A percentile compares a stretch with the other conserved stretches of the same genome.
Evolutionary conservation across 2,329 filamentous ascomycete genomes (phyloP).

Genomic region (Colletotrichum orbiculare): DNA sequence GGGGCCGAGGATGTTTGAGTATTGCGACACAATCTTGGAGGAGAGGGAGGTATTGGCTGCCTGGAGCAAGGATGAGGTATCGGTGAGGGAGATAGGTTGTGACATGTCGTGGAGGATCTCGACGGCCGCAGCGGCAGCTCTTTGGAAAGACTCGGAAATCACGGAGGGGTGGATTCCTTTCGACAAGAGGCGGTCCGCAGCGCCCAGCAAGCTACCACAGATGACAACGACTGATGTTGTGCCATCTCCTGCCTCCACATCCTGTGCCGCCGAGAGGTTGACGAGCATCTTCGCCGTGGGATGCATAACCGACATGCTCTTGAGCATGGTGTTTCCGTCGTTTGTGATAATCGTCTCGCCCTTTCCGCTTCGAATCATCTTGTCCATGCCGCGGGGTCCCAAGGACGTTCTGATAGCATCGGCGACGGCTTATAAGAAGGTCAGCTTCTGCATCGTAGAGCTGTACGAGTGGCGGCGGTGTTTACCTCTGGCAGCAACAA

Average conservation of each 20-base stretch:
- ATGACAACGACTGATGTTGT: slow-evolving; percentile 99
- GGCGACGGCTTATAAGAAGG: slow-evolving; percentile 76
- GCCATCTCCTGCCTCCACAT: slow-evolving; percentile 97
- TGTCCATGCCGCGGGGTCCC: slow-evolving; percentile 97
- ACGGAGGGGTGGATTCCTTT: slow-evolving; percentile 98
- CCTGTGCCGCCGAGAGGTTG: slow-evolving; percentile 94
- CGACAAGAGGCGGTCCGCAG: slow-evolving; percentile 87
- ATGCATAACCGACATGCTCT: slow-evolving; percentile 99
- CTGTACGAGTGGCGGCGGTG: slow-evolving; percentile 1
- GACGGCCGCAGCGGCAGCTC: slow-evolving; percentile 90
- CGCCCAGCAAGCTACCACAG: slow-evolving; percentile 92
- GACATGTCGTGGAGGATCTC: slow-evolving; percentile 95
- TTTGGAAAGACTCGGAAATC: slow-evolving; percentile 97
- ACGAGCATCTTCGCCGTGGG: slow-evolving; percentile 99
- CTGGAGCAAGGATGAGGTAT: slow-evolving; percentile 91
- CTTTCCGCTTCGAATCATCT: slow-evolving; percentile 98
- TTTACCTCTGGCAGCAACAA: slow-evolving; percentile 93
- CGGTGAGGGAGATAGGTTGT: slow-evolving; percentile 87
- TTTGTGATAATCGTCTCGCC: slow-evolving; percentile 99
- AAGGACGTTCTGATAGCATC: slow-evolving; percentile 98
- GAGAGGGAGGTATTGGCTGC: slow-evolving; percentile 96
- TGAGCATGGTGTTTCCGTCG: slow-evolving; percentile 99
- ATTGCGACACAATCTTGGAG: slow-evolving; percentile 98
- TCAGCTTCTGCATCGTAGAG: slow-evolving; percentile 38
- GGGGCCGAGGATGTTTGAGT: slow-evolving; percentile 92